phyloP scores from a whole-genome alignment of 1,284 basidiomycete species.

The Vanrija humicola region DNA sequence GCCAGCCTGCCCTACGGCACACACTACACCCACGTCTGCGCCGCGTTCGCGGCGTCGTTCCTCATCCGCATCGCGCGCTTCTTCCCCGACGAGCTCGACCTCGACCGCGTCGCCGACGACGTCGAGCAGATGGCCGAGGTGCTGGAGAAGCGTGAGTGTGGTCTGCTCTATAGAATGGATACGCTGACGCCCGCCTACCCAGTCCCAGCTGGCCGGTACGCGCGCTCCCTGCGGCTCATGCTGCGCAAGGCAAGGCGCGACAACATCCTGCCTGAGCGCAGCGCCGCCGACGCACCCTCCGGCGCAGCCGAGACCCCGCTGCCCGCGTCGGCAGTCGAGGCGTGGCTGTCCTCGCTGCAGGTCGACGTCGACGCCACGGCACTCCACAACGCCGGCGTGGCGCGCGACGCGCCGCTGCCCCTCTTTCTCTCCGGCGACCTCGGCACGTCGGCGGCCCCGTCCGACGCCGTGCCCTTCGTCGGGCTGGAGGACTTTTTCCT shows the following conservation, averaged over 20 bases:
- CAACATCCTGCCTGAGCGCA: slow-evolving; percentile 45
- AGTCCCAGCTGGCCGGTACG: slow-evolving; percentile 82
- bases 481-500: slow-evolving; percentile 31
- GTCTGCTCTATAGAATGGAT: no score
- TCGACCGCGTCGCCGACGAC: slow-evolving; percentile 62
- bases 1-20: slow-evolving; percentile 73
- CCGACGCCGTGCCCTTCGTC: slow-evolving; percentile 17
- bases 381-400: not conserved
- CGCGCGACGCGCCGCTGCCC: slow-evolving; percentile 18
- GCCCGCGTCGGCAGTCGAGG: not conserved
- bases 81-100: slow-evolving; percentile 75
- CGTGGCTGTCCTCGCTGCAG: not conserved
- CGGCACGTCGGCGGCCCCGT: slow-evolving; percentile 10
- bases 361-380: not conserved
- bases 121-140: slow-evolving; percentile 68
- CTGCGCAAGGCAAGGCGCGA: slow-evolving; percentile 67
- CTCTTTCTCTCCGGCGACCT: slow-evolving; percentile 26
- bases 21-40: slow-evolving; percentile 62
- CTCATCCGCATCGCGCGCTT: slow-evolving; percentile 71
- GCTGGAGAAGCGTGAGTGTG: slow-evolving; percentile 61
- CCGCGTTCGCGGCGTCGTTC: slow-evolving; percentile 80
- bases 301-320: not conserved
- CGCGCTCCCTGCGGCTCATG: slow-evolving; percentile 75
- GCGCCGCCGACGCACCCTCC: not conserved
- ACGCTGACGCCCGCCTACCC: not conserved